phyloP scores from a whole-genome alignment of 352 stramenopile species.

The Pythium rishiriense region DNA sequence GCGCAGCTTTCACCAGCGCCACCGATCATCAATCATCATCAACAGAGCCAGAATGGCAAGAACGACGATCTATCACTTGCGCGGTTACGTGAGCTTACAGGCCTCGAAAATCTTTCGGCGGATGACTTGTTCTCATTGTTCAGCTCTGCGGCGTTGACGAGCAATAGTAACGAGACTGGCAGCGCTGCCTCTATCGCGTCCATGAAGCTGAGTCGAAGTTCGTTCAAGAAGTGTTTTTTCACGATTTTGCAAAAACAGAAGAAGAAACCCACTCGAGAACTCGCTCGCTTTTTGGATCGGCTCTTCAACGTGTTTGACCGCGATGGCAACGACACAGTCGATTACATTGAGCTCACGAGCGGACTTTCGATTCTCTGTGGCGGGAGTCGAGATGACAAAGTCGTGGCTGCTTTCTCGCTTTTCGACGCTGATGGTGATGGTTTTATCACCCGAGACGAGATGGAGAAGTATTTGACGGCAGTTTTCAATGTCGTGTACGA shows the following conservation, averaged over 20 bases:
- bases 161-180: not conserved
- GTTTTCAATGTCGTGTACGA: constrained; percentile 26
- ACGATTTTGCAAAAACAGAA: constrained; percentile 62
- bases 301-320: constrained; percentile 82
- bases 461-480: constrained; percentile 68
- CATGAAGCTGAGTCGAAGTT: constrained; percentile 45
- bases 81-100: constrained; percentile 54
- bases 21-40: not conserved
- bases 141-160: constrained; percentile 29
- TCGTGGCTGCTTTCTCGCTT: constrained; percentile 77
- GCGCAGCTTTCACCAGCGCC: constrained; percentile 4
- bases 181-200: constrained; percentile 16
- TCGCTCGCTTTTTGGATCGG: constrained; percentile 62
- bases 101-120: constrained; percentile 46
- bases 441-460: constrained; percentile 81
- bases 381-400: constrained; percentile 74
- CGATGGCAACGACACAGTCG: constrained; percentile 62
- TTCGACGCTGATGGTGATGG: constrained; percentile 84
- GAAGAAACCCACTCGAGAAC: constrained; percentile 45
- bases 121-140: constrained; percentile 68
- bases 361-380: constrained; percentile 78
- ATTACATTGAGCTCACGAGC: constrained; percentile 78
- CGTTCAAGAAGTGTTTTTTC: constrained; percentile 75
- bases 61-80: constrained; percentile 26
- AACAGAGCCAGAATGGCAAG: constrained; percentile 1